Evolutionary conservation across 2,329 filamentous ascomycete species (phyloP).

Genomic region (Juglanconis oblonga): DNA sequence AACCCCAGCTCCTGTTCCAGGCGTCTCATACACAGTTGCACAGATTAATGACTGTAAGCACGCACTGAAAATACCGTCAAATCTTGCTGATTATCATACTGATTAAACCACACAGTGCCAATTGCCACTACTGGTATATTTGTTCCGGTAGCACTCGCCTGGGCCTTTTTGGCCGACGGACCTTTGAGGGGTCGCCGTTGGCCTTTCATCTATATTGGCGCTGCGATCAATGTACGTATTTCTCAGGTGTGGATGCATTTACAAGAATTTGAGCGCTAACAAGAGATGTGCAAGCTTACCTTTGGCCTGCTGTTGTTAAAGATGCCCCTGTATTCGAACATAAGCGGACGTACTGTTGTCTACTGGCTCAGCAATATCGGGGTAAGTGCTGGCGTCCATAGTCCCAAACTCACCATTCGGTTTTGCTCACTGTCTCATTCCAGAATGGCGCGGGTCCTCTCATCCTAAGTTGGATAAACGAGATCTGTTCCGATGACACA

Average conservation of each 20-base stretch:
- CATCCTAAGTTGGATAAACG: conserved; percentile 35
- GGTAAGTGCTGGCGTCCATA: conserved; percentile 21
- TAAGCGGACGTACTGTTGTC: conserved; percentile 32
- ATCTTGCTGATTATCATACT: neutral
- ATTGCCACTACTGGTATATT: conserved; percentile 32
- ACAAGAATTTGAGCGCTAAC: neutral
- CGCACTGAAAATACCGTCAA: neutral
- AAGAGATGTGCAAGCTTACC: conserved; percentile 19
- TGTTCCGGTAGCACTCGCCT: conserved; percentile 31
- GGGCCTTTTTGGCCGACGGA: conserved; percentile 37
- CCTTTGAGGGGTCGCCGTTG: conserved; percentile 30
- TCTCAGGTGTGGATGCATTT: no score
- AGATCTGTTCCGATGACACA: conserved; percentile 28
- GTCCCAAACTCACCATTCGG: neutral
- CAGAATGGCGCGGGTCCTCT: conserved; percentile 34
- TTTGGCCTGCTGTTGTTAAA: conserved; percentile 31
- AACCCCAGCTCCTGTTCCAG: conserved; percentile 32
- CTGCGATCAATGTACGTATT: conserved; percentile 30
- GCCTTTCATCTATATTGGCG: conserved; percentile 37
- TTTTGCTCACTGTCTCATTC: neutral
- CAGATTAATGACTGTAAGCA: conserved; percentile 34
- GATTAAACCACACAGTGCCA: conserved; percentile 22
- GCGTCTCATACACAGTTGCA: conserved; percentile 28
- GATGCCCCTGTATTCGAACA: conserved; percentile 34
- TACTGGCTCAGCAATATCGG: conserved; percentile 37